phyloP scores from a whole-genome alignment of 768 basidiomycete genomes.

The Leccinellum luteum region DNA sequence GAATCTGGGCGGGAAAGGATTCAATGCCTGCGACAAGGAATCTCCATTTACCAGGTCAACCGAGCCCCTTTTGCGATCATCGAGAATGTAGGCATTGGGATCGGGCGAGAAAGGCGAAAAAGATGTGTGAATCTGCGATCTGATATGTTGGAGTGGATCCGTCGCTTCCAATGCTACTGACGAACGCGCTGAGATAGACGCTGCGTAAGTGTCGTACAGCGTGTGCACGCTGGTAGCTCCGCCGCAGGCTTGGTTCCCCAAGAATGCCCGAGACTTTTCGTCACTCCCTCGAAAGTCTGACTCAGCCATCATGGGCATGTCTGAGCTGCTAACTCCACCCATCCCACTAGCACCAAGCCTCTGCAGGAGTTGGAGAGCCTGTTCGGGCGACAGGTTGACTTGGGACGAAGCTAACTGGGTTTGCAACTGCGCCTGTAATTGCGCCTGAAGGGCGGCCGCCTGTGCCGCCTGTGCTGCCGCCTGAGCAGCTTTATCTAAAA shows the following conservation, averaged over 20 bases:
- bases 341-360: constrained; percentile 48
- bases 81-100: constrained; percentile 47
- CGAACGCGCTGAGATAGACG: constrained; percentile 15
- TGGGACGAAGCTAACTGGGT: constrained; percentile 26
- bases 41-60: constrained; percentile 38
- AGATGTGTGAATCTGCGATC: constrained; percentile 22
- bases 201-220: constrained; percentile 23
- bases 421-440: constrained; percentile 38
- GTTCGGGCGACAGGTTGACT: constrained; percentile 51
- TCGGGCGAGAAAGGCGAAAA: constrained; percentile 85
- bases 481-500: constrained; percentile 82
- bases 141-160: constrained; percentile 19
- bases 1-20: constrained; percentile 52
- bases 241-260: constrained; percentile 18
- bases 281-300: constrained; percentile 21
- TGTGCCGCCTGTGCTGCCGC: constrained; percentile 84
- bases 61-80: constrained; percentile 35
- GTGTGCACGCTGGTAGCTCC: constrained; percentile 14
- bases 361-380: constrained; percentile 60
- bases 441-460: constrained; percentile 62
- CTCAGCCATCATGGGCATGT: constrained; percentile 7
- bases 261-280: constrained; percentile 23
- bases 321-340: constrained; percentile 20
- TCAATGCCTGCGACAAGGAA: constrained; percentile 45
- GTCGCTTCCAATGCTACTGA: constrained; percentile 10